These are phyloP conservation scores for Stellera chamaejasme DNA, from an alignment of 345 rosid species.

Conservation along the genomic window DNA sequence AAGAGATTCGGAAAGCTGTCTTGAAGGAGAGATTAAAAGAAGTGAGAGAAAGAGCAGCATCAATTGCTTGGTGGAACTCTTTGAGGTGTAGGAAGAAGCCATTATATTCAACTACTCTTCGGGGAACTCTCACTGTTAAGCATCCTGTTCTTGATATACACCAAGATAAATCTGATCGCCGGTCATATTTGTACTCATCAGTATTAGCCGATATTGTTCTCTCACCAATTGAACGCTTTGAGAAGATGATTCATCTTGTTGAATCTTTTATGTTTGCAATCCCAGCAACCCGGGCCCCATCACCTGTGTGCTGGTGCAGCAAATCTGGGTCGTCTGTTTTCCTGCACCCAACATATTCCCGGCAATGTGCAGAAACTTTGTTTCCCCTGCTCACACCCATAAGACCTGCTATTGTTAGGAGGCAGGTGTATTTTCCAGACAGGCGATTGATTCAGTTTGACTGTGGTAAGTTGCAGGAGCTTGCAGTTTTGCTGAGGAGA, in stretches of 20 bases:
- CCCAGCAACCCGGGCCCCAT: conserved; percentile 86
- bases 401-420: conserved; percentile 92
- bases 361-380: conserved; percentile 53
- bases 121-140: conserved; percentile 45
- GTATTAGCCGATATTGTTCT: conserved; percentile 75
- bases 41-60: conserved; percentile 62
- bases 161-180: conserved; percentile 34
- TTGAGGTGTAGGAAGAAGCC: conserved; percentile 89
- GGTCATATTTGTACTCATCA: conserved; percentile 55
- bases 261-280: conserved; percentile 92
- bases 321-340: conserved; percentile 51
- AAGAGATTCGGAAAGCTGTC: conserved; percentile 70
- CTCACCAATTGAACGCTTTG: conserved; percentile 84
- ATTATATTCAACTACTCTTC: conserved; percentile 61
- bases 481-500: conserved; percentile 75
- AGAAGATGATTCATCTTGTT: conserved; percentile 63
- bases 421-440: conserved; percentile 97
- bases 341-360: conserved; percentile 47
- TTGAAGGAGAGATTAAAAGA: conserved; percentile 72
- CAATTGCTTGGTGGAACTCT: conserved; percentile 99
- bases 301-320: conserved; percentile 85
- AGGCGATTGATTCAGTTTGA: conserved; percentile 98
- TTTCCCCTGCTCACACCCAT: conserved; percentile 77
- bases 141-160: conserved; percentile 56
- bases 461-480: conserved; percentile 99